A percentile compares a stretch with the other conserved stretches of the same genome.
These are phyloP conservation scores for Spiromastix sp. DNA, from an alignment of 2,329 filamentous ascomycete species.

Conservation along the genomic window DNA sequence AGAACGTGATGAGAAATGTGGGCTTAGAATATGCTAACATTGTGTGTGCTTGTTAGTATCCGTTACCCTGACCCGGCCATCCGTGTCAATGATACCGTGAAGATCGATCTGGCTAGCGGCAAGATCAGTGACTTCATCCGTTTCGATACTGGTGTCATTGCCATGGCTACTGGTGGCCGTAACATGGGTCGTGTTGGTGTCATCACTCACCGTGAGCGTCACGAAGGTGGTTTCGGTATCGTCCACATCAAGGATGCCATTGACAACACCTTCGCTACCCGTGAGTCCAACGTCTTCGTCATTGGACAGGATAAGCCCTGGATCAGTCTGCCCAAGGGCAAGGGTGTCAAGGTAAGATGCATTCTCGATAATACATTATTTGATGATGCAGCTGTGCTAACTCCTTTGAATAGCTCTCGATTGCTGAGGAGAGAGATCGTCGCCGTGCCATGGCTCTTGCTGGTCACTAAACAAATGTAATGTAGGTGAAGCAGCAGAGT, in stretches of 20 bases:
- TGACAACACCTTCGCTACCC: conserved; percentile 99
- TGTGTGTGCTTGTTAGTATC: conserved; percentile 55
- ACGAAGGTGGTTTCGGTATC: conserved; percentile 99
- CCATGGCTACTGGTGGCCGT: conserved; percentile 98
- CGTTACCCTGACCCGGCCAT: conserved; percentile 96
- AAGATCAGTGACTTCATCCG: conserved; percentile 98
- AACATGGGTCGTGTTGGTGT: conserved; percentile 99
- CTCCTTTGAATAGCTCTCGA: conserved; percentile 56
- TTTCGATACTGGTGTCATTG: conserved; percentile 97
- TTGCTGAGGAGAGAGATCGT: conserved; percentile 98
- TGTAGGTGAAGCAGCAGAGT: neutral
- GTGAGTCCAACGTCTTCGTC: conserved; percentile 99
- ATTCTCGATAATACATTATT: no score
- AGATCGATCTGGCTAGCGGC: conserved; percentile 93
- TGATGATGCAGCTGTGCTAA: neutral
- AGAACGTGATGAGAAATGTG: conserved; percentile 25
- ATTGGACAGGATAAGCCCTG: conserved; percentile 98
- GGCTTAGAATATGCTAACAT: conserved; percentile 26
- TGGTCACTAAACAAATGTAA: conserved; percentile 32
- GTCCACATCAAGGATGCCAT: conserved; percentile 99
- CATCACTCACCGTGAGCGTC: conserved; percentile 99
- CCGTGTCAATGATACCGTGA: conserved; percentile 99
- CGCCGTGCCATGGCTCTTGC: conserved; percentile 62
- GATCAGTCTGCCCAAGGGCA: conserved; percentile 99
- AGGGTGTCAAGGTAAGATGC: conserved; percentile 76